phyloP scores from a whole-genome alignment of 2,329 filamentous ascomycete genomes.

The Neofusicoccum parvum region DNA sequence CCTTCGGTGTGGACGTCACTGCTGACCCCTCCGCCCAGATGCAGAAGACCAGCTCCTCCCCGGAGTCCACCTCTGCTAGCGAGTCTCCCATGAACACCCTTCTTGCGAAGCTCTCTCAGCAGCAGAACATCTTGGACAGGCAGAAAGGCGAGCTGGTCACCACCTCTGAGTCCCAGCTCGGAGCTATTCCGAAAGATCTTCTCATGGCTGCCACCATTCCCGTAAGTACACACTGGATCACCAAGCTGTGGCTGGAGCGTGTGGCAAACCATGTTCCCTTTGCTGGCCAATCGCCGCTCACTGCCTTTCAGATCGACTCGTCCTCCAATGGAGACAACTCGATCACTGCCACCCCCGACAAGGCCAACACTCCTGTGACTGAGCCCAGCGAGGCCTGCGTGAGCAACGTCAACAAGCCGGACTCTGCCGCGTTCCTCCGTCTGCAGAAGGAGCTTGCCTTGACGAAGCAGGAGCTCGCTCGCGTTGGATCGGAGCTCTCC shows the following conservation, averaged over 20 bases:
- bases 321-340: conserved; percentile 62
- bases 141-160: conserved; percentile 1
- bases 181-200: not conserved
- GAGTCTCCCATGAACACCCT: conserved; percentile 60
- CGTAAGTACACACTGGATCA: conserved; percentile 1
- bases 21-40: conserved; percentile 15
- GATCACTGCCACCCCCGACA: conserved; percentile 63
- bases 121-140: conserved; percentile 36
- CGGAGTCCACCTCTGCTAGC: conserved; percentile 1
- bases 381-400: conserved; percentile 31
- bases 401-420: conserved; percentile 33
- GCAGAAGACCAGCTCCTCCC: conserved; percentile 9
- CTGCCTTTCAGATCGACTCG: conserved; percentile 31
- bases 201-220: not conserved
- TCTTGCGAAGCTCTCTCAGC: conserved; percentile 72
- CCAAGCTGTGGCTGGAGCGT: not conserved
- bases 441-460: conserved; percentile 72
- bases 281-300: not conserved
- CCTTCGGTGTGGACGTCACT: conserved; percentile 26
- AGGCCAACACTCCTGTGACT: conserved; percentile 29
- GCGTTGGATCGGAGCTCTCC: conserved; percentile 71
- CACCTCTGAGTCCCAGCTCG: not conserved
- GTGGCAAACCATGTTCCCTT: not conserved
- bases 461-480: conserved; percentile 70
- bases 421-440: conserved; percentile 64